phyloP scores from a whole-genome alignment of 306 rosid species.

The Cyamopsis tetragonoloba region DNA sequence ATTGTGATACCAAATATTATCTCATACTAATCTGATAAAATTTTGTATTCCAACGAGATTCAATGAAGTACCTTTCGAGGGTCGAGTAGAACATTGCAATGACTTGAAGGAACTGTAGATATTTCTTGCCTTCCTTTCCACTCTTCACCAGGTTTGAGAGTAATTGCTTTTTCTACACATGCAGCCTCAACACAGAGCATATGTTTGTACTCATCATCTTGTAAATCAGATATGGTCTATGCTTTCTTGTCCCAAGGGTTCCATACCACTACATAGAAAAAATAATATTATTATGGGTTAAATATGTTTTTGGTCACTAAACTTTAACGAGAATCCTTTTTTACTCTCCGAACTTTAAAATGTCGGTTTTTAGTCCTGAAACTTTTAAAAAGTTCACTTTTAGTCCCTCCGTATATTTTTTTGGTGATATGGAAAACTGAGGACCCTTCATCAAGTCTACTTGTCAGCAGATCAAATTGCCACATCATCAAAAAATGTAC shows the following conservation, averaged over 20 bases:
- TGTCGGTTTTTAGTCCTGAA: too few species aligned
- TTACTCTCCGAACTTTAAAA: too few species aligned
- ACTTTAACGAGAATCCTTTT: too few species aligned
- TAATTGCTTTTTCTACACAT: constrained; percentile 54
- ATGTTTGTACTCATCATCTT: constrained; percentile 57
- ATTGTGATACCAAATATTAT: not conserved
- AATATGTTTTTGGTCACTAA: too few species aligned
- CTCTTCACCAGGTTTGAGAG: constrained; percentile 82
- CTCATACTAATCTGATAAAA: not conserved
- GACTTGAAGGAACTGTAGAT: constrained; percentile 67
- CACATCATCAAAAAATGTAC: too few species aligned
- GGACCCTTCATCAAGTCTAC: too few species aligned
- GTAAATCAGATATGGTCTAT: constrained; percentile 60
- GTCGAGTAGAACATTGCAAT: constrained; percentile 71
- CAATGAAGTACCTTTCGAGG: constrained; percentile 40
- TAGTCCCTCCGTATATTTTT: too few species aligned
- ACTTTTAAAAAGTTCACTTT: too few species aligned
- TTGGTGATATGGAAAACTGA: too few species aligned
- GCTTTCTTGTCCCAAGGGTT: constrained; percentile 88
- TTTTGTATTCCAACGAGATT: not conserved
- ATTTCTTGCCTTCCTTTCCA: constrained; percentile 85
- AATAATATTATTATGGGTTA: not conserved
- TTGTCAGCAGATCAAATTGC: too few species aligned
- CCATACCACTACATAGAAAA: constrained; percentile 59
- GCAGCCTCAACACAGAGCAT: constrained; percentile 78